Conservation (phyloP, 495 filamentous ascomycete genomes). For the Hypoxylon crocopeplum region DNA sequence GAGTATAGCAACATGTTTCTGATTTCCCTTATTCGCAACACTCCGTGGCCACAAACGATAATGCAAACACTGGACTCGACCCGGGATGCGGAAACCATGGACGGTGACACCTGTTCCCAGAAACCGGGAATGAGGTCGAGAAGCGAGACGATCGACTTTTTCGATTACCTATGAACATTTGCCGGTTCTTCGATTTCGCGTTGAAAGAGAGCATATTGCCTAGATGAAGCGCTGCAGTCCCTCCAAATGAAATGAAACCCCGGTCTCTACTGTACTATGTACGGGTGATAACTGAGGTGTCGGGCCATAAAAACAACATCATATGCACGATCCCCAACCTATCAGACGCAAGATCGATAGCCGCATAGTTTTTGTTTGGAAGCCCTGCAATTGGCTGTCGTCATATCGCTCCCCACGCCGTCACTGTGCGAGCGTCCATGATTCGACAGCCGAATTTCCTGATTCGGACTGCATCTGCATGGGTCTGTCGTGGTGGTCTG, state of each 20-base stretch:
- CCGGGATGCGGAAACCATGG: slow-evolving; percentile 19
- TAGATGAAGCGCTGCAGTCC: slow-evolving; percentile 6
- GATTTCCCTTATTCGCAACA: slow-evolving; percentile 3
- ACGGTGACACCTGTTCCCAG: slow-evolving; percentile 11
- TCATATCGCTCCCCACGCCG: slow-evolving; percentile 38
- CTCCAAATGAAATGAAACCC: slow-evolving; percentile 17
- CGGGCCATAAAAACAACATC: slow-evolving; percentile 34
- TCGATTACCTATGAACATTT: slow-evolving; percentile 12
- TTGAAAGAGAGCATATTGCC: slow-evolving; percentile 1
- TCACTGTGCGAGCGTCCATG: slow-evolving; percentile 16
- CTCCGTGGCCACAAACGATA: slow-evolving; percentile 10
- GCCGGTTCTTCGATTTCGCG: slow-evolving; percentile 11
- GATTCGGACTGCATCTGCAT: slow-evolving; percentile 32
- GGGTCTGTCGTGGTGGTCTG: slow-evolving; percentile 30
- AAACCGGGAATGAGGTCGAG: slow-evolving; percentile 20
- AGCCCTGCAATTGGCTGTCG: slow-evolving; percentile 32
- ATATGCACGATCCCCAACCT: slow-evolving; percentile 40
- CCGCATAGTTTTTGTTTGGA: slow-evolving; percentile 41
- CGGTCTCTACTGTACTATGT: slow-evolving; percentile 10
- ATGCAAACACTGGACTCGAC: no score
- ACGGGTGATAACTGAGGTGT: slow-evolving; percentile 25
- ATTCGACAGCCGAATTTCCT: slow-evolving; percentile 28
- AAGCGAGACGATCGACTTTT: slow-evolving; percentile 15
- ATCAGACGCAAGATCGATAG: slow-evolving; percentile 40
- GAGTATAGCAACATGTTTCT: slow-evolving; percentile 24